These are phyloP conservation scores for Speleostelium caveatum DNA, from an alignment of 78 protist genomes.

Conservation along the genomic window DNA sequence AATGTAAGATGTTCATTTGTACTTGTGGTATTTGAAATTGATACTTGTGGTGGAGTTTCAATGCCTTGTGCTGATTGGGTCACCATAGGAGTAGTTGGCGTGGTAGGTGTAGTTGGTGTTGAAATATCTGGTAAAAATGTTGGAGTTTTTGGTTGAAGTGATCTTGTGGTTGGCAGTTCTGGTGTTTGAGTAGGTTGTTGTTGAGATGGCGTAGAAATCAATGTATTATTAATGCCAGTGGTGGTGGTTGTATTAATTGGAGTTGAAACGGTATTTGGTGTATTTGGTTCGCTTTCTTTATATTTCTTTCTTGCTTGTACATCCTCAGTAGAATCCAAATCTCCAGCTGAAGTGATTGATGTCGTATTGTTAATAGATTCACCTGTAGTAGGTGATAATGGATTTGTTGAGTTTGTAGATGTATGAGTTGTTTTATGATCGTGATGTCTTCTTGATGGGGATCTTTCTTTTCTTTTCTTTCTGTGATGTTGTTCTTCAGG, in stretches of 20 bases:
- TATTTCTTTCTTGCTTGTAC: background rate
- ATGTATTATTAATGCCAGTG: background rate
- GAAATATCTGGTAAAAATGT: background rate
- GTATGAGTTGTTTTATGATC: constrained; percentile 9
- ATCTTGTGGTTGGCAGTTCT: too few relatives aligned
- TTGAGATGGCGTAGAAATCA: too few relatives aligned
- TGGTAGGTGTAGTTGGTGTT: background rate
- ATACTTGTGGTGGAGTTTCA: background rate
- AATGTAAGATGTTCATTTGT: constrained; percentile 3
- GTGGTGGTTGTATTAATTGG: background rate
- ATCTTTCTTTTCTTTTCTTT: background rate
- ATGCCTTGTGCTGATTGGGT: background rate
- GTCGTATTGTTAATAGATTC: background rate
- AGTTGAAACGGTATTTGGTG: background rate
- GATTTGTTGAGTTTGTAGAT: background rate
- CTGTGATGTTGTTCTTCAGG: background rate
- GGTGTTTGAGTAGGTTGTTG: too few relatives aligned
- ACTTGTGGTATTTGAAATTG: background rate
- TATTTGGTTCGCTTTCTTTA: background rate
- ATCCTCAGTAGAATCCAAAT: too few relatives aligned
- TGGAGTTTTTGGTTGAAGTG: background rate
- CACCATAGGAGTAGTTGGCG: background rate
- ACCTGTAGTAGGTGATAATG: background rate
- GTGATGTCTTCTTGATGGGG: too few relatives aligned
- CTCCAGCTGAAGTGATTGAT: background rate